Percentiles rank a stretch among this genome's conserved stretches.
Evolutionary conservation across 768 basidiomycete genomes (phyloP).

Genomic region (Leccinum sublutescens): DNA sequence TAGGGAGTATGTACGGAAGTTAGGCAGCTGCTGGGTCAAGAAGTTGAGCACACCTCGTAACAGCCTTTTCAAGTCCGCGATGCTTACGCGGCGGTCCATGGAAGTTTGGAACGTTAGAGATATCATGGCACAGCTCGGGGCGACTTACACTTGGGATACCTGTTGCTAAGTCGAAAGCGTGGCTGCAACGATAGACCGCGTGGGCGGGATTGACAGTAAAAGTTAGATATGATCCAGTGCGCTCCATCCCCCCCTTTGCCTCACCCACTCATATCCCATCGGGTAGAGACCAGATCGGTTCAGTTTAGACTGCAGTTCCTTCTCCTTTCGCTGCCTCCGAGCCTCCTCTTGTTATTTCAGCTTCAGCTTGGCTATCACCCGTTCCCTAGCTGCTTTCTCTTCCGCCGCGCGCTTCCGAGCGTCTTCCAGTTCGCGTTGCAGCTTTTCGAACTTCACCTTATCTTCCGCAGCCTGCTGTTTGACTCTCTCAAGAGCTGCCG

Average conservation of each 20-base stretch:
- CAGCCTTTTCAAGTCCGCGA: too few species aligned
- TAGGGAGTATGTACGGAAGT: too few species aligned
- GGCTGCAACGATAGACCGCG: not conserved
- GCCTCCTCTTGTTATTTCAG: conserved; percentile 40
- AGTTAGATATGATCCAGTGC: conserved; percentile 22
- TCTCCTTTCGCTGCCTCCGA: conserved; percentile 19
- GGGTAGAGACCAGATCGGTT: conserved; percentile 49
- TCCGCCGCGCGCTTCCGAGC: conserved; percentile 23
- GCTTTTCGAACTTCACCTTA: conserved; percentile 19
- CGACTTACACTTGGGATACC: not conserved
- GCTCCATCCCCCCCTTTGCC: conserved; percentile 39
- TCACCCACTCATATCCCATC: conserved; percentile 46
- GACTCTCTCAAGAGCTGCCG: conserved; percentile 19
- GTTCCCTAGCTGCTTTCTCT: conserved; percentile 26
- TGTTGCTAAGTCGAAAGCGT: not conserved
- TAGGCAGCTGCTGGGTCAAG: too few species aligned
- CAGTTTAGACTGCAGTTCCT: conserved; percentile 39
- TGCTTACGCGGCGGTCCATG: too few species aligned
- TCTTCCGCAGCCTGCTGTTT: conserved; percentile 20
- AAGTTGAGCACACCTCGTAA: too few species aligned
- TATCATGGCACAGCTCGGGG: not conserved
- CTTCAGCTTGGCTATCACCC: conserved; percentile 28
- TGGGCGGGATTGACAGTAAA: not conserved
- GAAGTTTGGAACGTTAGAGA: too few species aligned
- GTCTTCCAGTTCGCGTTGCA: conserved; percentile 26